A percentile compares a stretch with the other conserved stretches of the same genome.
Evolutionary conservation across 2,329 filamentous ascomycete species (phyloP).

Genomic region (Dactylonectria estremocensis): DNA sequence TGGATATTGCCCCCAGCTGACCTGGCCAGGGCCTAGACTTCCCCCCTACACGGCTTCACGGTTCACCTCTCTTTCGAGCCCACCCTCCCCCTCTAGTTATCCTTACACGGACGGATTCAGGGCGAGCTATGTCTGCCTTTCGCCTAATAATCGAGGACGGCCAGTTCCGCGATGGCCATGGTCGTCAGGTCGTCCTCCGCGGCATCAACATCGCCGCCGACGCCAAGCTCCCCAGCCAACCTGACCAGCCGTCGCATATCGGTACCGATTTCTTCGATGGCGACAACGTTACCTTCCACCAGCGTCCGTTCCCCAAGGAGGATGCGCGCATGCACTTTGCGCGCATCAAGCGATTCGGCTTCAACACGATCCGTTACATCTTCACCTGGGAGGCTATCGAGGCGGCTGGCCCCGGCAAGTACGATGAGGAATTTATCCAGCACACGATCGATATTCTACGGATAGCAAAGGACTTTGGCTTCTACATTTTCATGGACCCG

Average conservation of each 20-base stretch:
- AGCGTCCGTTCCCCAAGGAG: conserved; percentile 85
- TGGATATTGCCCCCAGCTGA: conserved; percentile 28
- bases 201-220: conserved; percentile 96
- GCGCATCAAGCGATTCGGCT: conserved; percentile 88
- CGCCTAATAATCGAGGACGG: conserved; percentile 88
- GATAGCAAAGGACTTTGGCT: conserved; percentile 89
- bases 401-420: conserved; percentile 88
- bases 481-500: conserved; percentile 98
- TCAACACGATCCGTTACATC: conserved; percentile 96
- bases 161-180: conserved; percentile 84
- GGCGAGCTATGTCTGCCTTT: conserved; percentile 76
- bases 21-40: conserved; percentile 35
- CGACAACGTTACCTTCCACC: conserved; percentile 91
- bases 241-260: conserved; percentile 86
- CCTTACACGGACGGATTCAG: conserved; percentile 4
- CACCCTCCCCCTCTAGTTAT: conserved; percentile 11
- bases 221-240: conserved; percentile 87
- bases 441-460: conserved; percentile 90
- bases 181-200: conserved; percentile 88
- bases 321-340: conserved; percentile 91
- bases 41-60: conserved; percentile 27
- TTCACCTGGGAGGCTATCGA: conserved; percentile 99
- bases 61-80: conserved; percentile 15
- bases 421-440: conserved; percentile 94
- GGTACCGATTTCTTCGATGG: conserved; percentile 89